A percentile compares a stretch with the other conserved stretches of the same genome.
These are phyloP conservation scores for Zasmidium citrigriseum DNA, from an alignment of 2,329 filamentous ascomycete species.

Conservation along the genomic window DNA sequence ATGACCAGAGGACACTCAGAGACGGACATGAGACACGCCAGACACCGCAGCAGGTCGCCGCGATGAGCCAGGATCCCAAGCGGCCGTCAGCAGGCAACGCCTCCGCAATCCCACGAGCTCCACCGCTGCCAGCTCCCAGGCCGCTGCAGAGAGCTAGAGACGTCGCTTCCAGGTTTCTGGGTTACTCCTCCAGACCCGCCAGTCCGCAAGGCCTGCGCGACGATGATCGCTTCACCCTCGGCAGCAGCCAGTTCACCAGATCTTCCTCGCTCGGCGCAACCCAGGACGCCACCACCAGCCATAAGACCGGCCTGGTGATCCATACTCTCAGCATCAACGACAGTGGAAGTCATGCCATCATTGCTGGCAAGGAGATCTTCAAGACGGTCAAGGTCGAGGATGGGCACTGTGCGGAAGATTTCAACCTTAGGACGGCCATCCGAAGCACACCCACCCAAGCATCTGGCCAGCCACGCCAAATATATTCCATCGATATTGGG, in stretches of 20 bases:
- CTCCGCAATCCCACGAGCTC: slow-evolving; percentile 17
- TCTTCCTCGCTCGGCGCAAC: slow-evolving; percentile 30
- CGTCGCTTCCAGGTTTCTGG: slow-evolving; percentile 33
- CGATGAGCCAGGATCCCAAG: slow-evolving; percentile 2
- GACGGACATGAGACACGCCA: background rate
- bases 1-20: background rate
- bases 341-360: slow-evolving; percentile 62
- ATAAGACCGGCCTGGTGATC: slow-evolving; percentile 66
- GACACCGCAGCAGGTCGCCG: background rate
- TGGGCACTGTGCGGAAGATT: slow-evolving; percentile 61
- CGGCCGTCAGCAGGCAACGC: background rate
- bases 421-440: slow-evolving; percentile 63
- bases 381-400: slow-evolving; percentile 62
- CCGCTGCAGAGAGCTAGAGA: slow-evolving; percentile 35
- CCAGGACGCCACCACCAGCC: slow-evolving; percentile 58
- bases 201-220: slow-evolving; percentile 24
- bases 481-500: slow-evolving; percentile 58
- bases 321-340: slow-evolving; percentile 65
- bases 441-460: slow-evolving; percentile 58
- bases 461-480: slow-evolving; percentile 46
- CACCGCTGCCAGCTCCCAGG: slow-evolving; percentile 24
- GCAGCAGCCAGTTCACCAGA: slow-evolving; percentile 23
- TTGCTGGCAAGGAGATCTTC: slow-evolving; percentile 66
- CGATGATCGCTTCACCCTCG: slow-evolving; percentile 23
- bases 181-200: slow-evolving; percentile 28